Conservation (phyloP, 2,329 filamentous ascomycete species). For the Cytospora schulzeri region DNA sequence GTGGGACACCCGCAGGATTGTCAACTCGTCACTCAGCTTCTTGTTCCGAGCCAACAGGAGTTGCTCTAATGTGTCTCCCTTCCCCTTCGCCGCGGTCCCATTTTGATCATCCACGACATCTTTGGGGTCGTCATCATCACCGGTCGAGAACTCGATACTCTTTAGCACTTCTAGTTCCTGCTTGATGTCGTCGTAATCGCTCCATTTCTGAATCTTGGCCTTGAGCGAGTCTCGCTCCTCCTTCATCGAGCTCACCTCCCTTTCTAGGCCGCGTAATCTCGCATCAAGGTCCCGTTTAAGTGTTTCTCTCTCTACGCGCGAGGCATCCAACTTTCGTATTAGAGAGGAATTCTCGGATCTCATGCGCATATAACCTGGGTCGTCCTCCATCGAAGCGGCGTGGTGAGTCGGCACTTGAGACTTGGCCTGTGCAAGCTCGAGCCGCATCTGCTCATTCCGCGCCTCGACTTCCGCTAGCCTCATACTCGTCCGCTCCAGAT, state of each 20-base stretch:
- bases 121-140: conserved; percentile 70
- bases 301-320: conserved; percentile 79
- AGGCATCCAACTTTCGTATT: conserved; percentile 82
- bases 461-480: conserved; percentile 89
- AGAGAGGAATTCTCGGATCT: conserved; percentile 92
- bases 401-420: conserved; percentile 68
- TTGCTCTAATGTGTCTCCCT: conserved; percentile 85
- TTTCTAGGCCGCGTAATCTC: conserved; percentile 76
- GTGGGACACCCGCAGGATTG: conserved; percentile 88
- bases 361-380: conserved; percentile 84
- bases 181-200: conserved; percentile 94
- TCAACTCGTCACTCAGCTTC: conserved; percentile 92
- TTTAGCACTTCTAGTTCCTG: conserved; percentile 95
- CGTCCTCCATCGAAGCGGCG: conserved; percentile 73
- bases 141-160: conserved; percentile 95
- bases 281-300: conserved; percentile 76
- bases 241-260: conserved; percentile 73
- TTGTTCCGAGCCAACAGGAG: conserved; percentile 92
- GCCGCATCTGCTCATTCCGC: conserved; percentile 87
- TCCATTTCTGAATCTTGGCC: conserved; percentile 82
- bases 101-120: conserved; percentile 44
- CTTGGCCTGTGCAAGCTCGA: conserved; percentile 88
- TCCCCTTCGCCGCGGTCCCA: conserved; percentile 55
- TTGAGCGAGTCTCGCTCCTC: conserved; percentile 81
- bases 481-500: conserved; percentile 85